Evolutionary conservation across 2,329 filamentous ascomycete genomes (phyloP).

Genomic region (Rhytidhysteron rufulum): DNA sequence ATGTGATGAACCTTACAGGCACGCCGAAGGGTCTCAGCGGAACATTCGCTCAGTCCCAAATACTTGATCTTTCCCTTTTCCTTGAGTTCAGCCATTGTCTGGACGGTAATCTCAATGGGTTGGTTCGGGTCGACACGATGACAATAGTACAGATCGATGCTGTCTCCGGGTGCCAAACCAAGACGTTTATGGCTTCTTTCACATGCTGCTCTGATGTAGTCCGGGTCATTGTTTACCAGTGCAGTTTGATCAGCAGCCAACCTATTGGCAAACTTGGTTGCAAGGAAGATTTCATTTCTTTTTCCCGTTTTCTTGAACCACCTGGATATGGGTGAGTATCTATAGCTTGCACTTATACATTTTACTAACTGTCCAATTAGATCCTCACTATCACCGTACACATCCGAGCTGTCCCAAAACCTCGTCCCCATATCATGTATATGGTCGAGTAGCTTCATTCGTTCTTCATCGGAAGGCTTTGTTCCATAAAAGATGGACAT

Average conservation of each 20-base stretch:
- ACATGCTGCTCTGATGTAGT: slow-evolving; percentile 24
- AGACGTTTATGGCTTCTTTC: neutral
- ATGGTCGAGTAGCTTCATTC: slow-evolving; percentile 50
- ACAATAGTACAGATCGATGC: neutral
- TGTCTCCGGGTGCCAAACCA: neutral
- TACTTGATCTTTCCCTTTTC: slow-evolving; percentile 47
- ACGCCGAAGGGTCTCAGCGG: slow-evolving; percentile 43
- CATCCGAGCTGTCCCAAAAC: slow-evolving; percentile 44
- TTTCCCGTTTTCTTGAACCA: slow-evolving; percentile 25
- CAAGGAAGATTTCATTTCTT: slow-evolving; percentile 15
- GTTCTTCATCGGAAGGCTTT: slow-evolving; percentile 48
- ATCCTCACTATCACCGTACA: slow-evolving; percentile 33
- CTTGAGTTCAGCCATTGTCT: neutral
- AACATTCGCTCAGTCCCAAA: slow-evolving; percentile 45
- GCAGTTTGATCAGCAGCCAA: slow-evolving; percentile 28
- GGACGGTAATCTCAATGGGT: neutral
- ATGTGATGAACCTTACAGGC: slow-evolving; percentile 43
- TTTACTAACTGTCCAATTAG: slow-evolving; percentile 15
- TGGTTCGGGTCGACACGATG: neutral
- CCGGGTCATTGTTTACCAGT: slow-evolving; percentile 37
- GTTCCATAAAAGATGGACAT: slow-evolving; percentile 44
- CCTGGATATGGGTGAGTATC: slow-evolving; percentile 5
- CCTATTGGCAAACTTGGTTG: slow-evolving; percentile 23
- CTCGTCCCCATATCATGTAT: slow-evolving; percentile 49
- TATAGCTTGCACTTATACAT: neutral